Base-by-base conservation (phyloP, 169 alveolate species). In the Cryptosporidium sp. region DNA sequence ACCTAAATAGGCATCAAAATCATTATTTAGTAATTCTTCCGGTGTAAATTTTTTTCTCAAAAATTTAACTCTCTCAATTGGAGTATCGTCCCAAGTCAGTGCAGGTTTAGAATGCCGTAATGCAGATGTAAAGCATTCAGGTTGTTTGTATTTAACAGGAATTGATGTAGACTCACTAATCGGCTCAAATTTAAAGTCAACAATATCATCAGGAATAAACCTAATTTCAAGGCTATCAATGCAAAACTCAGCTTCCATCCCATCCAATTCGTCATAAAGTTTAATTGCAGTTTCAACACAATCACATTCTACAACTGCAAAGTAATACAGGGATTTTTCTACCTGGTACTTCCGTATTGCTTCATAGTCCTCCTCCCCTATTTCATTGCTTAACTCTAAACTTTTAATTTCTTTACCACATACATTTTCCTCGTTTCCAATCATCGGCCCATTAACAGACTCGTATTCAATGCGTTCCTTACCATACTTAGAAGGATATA, bases 31-130 rank as follows among this genome's bases (percentile, higher is more conserved):
- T 35, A 92, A 93, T 42, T 93, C 95, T 84, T 93, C 94, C 58
- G 93, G 93, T 21, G 92, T 87, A 70, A 93, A 91, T 61, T 91
- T 94, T 52, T 93, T 93, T 31, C 93, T 87, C 69, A 94, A 70
- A 70, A 96, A 94, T 72, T 97, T 93, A 70, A 94, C 93, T 86
- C 99, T 93, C 80, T 96, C 95, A 44, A 94, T 94, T 42, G 98
- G 97, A 39, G 97, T 95, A 91, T 96, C 95, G 70, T 98, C 99
- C 99, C 99, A 98, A 31, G 98, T 96, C 84, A 98, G 92, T 91
- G 95, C 95, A 3, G 96, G 99, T 85, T 94, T 93, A 45, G 99
- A 96, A 91, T 98, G 99, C 51, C 97, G 97, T 44, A 96, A 84
- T 26, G 99, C 98, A 70, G 95, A 95, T 29, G 95, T 91, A 52